Evolutionary conservation across 805 yeast genomes (phyloP).

Genomic region (Saccharomycopsis amapae): DNA sequence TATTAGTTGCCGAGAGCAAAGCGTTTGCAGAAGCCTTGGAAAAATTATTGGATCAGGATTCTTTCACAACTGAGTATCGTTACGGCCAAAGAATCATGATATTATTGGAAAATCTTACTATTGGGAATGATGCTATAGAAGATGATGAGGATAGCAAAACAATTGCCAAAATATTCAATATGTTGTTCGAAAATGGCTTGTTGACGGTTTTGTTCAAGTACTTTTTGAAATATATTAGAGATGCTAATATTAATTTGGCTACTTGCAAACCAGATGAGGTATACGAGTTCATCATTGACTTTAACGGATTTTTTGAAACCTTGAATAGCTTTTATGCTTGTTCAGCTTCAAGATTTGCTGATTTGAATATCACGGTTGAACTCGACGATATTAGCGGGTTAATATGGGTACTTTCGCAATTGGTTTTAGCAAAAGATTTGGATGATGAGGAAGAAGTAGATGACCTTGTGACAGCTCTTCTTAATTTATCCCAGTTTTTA

Average conservation of each 20-base stretch:
- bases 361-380: not conserved
- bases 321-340: not conserved
- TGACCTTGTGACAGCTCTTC: not conserved
- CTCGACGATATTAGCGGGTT: not conserved
- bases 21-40: not conserved
- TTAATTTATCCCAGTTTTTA: slow-evolving; percentile 1
- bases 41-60: slow-evolving; percentile 2
- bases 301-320: not conserved
- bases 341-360: not conserved
- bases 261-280: not conserved
- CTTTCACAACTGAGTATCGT: not conserved
- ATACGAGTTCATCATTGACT: not conserved
- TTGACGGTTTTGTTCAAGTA: not conserved
- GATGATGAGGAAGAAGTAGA: not conserved
- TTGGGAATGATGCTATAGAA: slow-evolving; percentile 7
- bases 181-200: not conserved
- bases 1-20: not conserved
- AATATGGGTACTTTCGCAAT: not conserved
- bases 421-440: not conserved
- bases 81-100: slow-evolving; percentile 6
- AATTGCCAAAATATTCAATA: slow-evolving; percentile 2
- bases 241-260: not conserved
- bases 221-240: not conserved
- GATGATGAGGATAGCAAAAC: slow-evolving; percentile 1
- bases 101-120: slow-evolving; percentile 11